These are phyloP conservation scores for Trichophyton mentagrophytes DNA, from an alignment of 2,329 filamentous ascomycete species.

Conservation along the genomic window DNA sequence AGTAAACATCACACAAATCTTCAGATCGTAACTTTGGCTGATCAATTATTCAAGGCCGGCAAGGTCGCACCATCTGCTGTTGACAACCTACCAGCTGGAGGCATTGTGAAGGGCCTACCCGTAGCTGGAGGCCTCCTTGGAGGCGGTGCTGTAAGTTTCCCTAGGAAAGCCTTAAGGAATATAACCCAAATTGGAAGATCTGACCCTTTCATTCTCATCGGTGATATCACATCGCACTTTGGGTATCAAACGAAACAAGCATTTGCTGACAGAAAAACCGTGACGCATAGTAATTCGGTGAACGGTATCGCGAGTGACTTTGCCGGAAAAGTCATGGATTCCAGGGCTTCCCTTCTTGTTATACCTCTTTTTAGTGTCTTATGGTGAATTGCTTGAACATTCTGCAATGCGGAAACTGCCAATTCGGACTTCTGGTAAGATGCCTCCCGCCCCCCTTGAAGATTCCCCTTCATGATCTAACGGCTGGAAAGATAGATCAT, in stretches of 20 bases:
- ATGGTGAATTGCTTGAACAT: background rate
- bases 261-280: background rate
- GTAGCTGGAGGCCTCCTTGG: too few species aligned
- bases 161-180: background rate
- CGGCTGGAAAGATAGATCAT: background rate
- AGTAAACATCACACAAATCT: background rate
- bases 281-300: background rate
- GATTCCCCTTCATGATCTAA: background rate
- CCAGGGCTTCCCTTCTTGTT: background rate
- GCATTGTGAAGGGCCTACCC: background rate
- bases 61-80: background rate
- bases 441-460: background rate
- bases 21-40: background rate
- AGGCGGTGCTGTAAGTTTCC: background rate
- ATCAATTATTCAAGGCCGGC: background rate
- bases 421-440: background rate
- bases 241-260: background rate
- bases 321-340: background rate
- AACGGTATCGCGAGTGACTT: background rate
- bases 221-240: background rate
- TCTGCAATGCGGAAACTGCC: background rate
- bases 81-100: background rate
- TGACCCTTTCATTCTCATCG: background rate
- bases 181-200: background rate
- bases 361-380: background rate